phyloP scores from a whole-genome alignment of 495 filamentous ascomycete genomes.

The Cairneyella variabilis region DNA sequence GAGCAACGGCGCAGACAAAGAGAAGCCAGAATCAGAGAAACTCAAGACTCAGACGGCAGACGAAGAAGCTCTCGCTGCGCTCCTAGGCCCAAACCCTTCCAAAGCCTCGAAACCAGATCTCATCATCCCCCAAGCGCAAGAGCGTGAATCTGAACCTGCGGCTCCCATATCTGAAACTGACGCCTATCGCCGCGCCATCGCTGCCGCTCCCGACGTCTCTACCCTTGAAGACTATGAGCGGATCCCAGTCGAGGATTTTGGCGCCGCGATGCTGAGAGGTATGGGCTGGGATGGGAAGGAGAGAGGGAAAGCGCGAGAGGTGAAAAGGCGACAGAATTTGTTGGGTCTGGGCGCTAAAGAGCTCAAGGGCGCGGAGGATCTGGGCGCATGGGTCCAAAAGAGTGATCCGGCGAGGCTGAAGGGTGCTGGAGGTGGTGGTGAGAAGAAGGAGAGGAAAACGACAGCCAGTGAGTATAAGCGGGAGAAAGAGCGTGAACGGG shows the following conservation, averaged over 20 bases:
- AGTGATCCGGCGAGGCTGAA: slow-evolving; percentile 42
- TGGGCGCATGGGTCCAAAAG: slow-evolving; percentile 66
- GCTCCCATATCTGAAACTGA: slow-evolving; percentile 54
- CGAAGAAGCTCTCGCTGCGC: slow-evolving; percentile 73
- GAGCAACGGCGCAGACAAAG: slow-evolving; percentile 31
- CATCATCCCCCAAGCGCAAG: slow-evolving; percentile 49
- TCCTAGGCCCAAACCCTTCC: slow-evolving; percentile 52
- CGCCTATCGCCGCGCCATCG: slow-evolving; percentile 63
- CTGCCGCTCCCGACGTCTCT: slow-evolving; percentile 68
- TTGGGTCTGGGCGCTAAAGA: slow-evolving; percentile 83
- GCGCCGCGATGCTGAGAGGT: slow-evolving; percentile 77
- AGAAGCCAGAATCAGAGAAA: background rate
- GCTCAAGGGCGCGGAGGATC: slow-evolving; percentile 66
- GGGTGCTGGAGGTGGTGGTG: slow-evolving; percentile 32
- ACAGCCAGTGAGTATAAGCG: slow-evolving; percentile 35
- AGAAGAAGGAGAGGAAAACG: slow-evolving; percentile 41
- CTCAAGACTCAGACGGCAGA: slow-evolving; percentile 54
- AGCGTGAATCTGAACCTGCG: slow-evolving; percentile 19
- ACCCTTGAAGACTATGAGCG: slow-evolving; percentile 80
- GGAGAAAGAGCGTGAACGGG: slow-evolving; percentile 32
- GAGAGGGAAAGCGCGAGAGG: slow-evolving; percentile 39
- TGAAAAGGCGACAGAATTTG: slow-evolving; percentile 68
- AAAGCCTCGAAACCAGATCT: slow-evolving; percentile 49
- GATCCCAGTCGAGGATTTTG: slow-evolving; percentile 92
- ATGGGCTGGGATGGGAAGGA: slow-evolving; percentile 94